These are phyloP conservation scores for Cinnamomum chago DNA, from an alignment of 164 flowering plant species.

Conservation along the genomic window DNA sequence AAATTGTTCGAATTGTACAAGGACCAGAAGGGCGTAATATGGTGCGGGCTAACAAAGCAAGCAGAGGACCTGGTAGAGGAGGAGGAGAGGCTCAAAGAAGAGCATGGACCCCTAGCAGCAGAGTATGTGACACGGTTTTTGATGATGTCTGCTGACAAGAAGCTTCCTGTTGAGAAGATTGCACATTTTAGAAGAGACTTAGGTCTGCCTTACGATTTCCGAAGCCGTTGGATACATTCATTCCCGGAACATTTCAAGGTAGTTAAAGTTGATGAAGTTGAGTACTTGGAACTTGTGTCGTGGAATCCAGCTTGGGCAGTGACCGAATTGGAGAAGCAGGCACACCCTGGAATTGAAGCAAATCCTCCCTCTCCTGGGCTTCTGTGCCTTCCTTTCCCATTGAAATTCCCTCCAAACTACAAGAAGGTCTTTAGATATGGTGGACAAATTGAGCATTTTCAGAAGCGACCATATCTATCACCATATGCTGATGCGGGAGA, in stretches of 20 bases:
- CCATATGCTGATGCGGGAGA: conserved; percentile 88
- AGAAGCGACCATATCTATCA: conserved; percentile 67
- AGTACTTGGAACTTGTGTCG: conserved; percentile 67
- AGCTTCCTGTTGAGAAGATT: conserved; percentile 63
- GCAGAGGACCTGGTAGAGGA: conserved; percentile 74
- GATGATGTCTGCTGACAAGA: conserved; percentile 81
- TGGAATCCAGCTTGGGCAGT: conserved; percentile 93
- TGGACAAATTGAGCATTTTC: conserved; percentile 73
- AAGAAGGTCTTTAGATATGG: conserved; percentile 56
- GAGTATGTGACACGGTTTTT: conserved; percentile 73
- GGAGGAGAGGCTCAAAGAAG: conserved; percentile 47
- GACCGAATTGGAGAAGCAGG: conserved; percentile 81
- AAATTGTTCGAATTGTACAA: conserved; percentile 75
- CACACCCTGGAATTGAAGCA: conserved; percentile 23
- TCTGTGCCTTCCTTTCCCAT: conserved; percentile 71
- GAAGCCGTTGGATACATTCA: conserved; percentile 52
- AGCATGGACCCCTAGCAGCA: conserved; percentile 47
- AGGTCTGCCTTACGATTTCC: conserved; percentile 74
- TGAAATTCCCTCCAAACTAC: conserved; percentile 73
- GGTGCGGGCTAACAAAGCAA: conserved; percentile 81
- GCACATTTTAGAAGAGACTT: conserved; percentile 86
- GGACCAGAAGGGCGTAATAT: conserved; percentile 54
- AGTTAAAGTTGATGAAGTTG: conserved; percentile 43
- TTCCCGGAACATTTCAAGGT: conserved; percentile 66
- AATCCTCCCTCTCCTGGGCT: conserved; percentile 47